phyloP scores from a whole-genome alignment of 139 green algal species.

The Volvox reticuliferus region DNA sequence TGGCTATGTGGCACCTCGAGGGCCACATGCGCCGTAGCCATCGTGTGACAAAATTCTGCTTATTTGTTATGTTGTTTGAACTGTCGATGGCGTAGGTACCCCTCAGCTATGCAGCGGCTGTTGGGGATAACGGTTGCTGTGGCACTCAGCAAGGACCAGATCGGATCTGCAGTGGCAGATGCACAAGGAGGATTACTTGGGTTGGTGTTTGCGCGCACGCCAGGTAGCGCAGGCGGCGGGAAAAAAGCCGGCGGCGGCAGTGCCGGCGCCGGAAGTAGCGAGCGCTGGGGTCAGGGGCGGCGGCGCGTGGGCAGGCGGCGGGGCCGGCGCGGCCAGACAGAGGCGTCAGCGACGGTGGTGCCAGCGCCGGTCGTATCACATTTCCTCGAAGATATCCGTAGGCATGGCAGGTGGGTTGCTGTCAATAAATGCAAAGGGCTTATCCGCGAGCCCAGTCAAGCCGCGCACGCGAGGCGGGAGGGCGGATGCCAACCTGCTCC shows the following conservation, averaged over 20 bases:
- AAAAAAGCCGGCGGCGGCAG: background rate
- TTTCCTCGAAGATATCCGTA: slow-evolving; percentile 18
- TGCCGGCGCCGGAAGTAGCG: background rate
- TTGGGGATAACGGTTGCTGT: slow-evolving; percentile 26
- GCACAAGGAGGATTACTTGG: background rate
- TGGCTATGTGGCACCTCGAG: no score
- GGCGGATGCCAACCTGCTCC: no score
- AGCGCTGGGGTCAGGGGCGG: slow-evolving; percentile 24
- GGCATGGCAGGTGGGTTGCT: slow-evolving; percentile 13
- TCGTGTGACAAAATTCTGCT: no score
- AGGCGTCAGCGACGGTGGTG: slow-evolving; percentile 22
- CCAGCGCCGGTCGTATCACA: slow-evolving; percentile 25
- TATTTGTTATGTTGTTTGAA: no score
- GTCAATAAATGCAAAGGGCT: no score
- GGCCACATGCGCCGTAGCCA: no score
- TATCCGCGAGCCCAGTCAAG: no score
- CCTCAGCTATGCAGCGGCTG: slow-evolving; percentile 29
- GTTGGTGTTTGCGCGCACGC: slow-evolving; percentile 4
- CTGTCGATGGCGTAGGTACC: slow-evolving; percentile 10
- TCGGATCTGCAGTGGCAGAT: slow-evolving; percentile 9
- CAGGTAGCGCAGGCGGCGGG: background rate
- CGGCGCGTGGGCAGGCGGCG: slow-evolving; percentile 2
- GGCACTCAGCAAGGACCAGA: slow-evolving; percentile 16
- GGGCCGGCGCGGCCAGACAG: background rate
- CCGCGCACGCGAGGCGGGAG: no score